Conservation (phyloP, 2,329 filamentous ascomycete species). For the Aspergillus nomiae region DNA sequence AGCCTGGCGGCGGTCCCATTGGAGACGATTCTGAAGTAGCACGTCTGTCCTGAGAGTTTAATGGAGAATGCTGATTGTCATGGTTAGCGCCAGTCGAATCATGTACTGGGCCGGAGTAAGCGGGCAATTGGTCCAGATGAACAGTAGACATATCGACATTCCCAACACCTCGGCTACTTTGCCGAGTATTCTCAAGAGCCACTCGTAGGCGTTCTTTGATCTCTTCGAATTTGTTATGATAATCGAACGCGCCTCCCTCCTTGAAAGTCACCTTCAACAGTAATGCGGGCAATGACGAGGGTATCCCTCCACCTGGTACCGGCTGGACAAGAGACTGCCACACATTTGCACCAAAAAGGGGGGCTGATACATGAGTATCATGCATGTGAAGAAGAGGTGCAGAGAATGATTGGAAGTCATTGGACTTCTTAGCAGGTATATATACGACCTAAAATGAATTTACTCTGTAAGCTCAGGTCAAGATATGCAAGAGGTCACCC, state of each 20-base stretch:
- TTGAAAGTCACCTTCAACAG: constrained; percentile 88
- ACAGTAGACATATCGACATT: constrained; percentile 64
- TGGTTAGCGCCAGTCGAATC: constrained; percentile 22
- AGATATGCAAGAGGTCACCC: not conserved
- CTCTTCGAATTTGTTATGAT: constrained; percentile 77
- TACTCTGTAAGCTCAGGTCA: constrained; percentile 11
- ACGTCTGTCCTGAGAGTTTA: constrained; percentile 22
- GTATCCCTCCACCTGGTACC: constrained; percentile 80
- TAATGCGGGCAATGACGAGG: constrained; percentile 69
- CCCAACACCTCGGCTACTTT: constrained; percentile 44
- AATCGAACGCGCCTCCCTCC: constrained; percentile 93
- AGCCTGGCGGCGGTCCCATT: constrained; percentile 82
- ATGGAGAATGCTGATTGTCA: constrained; percentile 10
- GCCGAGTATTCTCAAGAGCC: constrained; percentile 62
- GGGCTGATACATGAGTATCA: constrained; percentile 82
- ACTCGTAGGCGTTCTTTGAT: constrained; percentile 83
- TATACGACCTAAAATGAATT: constrained; percentile 72
- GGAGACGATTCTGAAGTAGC: constrained; percentile 31
- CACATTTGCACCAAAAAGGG: constrained; percentile 90
- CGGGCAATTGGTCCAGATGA: constrained; percentile 83
- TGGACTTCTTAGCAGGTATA: constrained; percentile 70
- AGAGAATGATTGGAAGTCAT: constrained; percentile 80
- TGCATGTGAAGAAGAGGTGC: constrained; percentile 83
- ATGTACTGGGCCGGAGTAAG: constrained; percentile 69
- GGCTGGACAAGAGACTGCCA: constrained; percentile 82